Base-by-base conservation (phyloP, 2,329 filamentous ascomycete genomes). In the Fusarium sp. region DNA sequence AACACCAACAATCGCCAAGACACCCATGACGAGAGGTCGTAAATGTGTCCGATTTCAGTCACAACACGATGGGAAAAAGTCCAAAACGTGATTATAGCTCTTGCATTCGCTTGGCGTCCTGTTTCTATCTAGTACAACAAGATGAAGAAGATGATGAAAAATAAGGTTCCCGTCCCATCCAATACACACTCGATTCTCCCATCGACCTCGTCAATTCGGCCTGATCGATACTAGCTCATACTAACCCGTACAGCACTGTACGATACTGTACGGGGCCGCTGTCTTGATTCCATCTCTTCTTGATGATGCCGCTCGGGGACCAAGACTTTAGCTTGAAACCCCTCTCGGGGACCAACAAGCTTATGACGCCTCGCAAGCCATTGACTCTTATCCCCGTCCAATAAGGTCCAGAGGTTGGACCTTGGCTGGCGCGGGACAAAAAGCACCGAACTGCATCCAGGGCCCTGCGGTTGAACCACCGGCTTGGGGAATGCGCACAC, bases 91-190 rank as follows among this genome's bases (percentile, higher is more conserved):
- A 33, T 45, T n/a, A 20, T 35, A 12, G 6, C 15, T 25, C 17
- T n/a, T 27, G 10, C 33, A 54, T 40, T 61, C 66, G 47, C 66
- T 70, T 58, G 38, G 35, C 67, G 38, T 27, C 67, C 67, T 45
- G 8, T 62, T 71, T 66, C 67, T 54, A 58, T 54, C 57, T 70
- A 66, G 69, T 60, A 22, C 38, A 43, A 45, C 25, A 27, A 27
- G 25, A 27, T 27, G 45, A 7, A 17, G 12, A 52, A 50, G 30
- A 27, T n/a, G 25, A 27, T 27, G 47, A 38, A 38, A 70, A 47
- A 9, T 17, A 58, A 30, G 5, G 37, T 43, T 58, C 30, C 54
- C n/a, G 25, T 15, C 40, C 66, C 37, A 38, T 56, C 47, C 65
- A 68, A 32, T 38, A 57, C 63, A 30, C 30, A 45, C 35, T 32